phyloP scores from a whole-genome alignment of 2,329 filamentous ascomycete genomes.

The Fusarium abutilonis region DNA sequence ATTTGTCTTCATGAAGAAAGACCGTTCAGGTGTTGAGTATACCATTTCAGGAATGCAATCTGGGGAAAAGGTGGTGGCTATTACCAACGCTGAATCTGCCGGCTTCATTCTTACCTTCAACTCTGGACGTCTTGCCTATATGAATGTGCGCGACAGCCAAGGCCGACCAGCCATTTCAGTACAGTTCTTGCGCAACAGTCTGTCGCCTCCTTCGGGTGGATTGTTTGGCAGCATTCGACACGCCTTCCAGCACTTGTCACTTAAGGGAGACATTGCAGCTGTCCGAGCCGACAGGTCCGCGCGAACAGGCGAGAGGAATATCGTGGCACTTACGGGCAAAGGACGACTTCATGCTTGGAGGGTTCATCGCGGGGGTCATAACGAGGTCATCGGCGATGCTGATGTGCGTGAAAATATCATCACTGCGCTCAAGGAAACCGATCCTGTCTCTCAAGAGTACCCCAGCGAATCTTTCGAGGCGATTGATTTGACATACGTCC shows the following conservation, averaged over 20 bases:
- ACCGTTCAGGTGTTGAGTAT: conserved; percentile 81
- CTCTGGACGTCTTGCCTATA: conserved; percentile 84
- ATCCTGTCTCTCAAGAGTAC: conserved; percentile 59
- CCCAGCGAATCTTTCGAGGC: conserved; percentile 73
- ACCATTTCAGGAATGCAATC: conserved; percentile 77
- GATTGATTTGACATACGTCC: conserved; percentile 80
- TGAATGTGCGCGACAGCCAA: conserved; percentile 86
- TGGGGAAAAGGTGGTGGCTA: conserved; percentile 78
- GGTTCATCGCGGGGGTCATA: conserved; percentile 86
- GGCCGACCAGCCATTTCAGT: conserved; percentile 83
- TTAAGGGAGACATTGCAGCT: conserved; percentile 81
- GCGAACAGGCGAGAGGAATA: conserved; percentile 83
- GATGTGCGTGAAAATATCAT: conserved; percentile 75
- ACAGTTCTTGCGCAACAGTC: conserved; percentile 75
- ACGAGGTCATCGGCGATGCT: conserved; percentile 76
- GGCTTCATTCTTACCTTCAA: conserved; percentile 89
- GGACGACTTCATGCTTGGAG: conserved; percentile 88
- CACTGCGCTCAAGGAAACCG: conserved; percentile 66
- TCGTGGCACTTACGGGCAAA: conserved; percentile 80
- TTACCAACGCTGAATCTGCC: conserved; percentile 84
- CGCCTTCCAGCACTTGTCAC: conserved; percentile 74
- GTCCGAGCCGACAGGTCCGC: conserved; percentile 77
- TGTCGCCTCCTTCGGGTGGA: conserved; percentile 67
- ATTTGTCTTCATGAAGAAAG: conserved; percentile 83
- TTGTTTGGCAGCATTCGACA: conserved; percentile 85